Conservation (phyloP, 768 basidiomycete species). For the Naganishia vaughanmartiniae region DNA sequence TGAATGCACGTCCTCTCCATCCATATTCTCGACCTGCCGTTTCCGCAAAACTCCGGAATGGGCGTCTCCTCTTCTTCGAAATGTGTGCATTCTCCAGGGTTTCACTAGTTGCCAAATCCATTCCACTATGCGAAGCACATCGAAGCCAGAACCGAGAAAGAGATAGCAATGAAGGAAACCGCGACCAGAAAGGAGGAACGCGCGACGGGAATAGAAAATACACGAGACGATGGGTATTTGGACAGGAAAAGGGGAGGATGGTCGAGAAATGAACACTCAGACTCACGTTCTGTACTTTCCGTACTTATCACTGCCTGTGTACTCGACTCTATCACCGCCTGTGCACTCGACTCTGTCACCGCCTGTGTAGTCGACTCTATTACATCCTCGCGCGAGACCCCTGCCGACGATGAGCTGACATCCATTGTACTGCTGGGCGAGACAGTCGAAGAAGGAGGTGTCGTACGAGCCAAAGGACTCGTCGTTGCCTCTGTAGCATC, state of each 20-base stretch:
- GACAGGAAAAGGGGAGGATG: background rate
- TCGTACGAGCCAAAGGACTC: background rate
- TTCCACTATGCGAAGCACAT: background rate
- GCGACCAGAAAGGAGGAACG: background rate
- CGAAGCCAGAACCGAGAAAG: background rate
- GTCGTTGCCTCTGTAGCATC: background rate
- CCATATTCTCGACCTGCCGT: background rate
- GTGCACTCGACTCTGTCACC: background rate
- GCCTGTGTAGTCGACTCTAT: too few relatives aligned
- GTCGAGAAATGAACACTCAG: background rate
- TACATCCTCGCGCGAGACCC: background rate
- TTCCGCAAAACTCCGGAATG: too few relatives aligned
- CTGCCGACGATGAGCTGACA: background rate
- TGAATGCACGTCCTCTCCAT: background rate
- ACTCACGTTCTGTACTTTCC: background rate
- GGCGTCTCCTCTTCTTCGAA: background rate
- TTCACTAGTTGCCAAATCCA: background rate
- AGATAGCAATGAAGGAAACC: background rate
- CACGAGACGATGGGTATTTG: background rate
- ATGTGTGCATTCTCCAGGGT: background rate
- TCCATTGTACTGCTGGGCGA: background rate
- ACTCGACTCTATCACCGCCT: background rate
- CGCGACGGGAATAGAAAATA: background rate
- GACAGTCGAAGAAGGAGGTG: background rate
- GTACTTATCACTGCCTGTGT: background rate